Percentiles rank a stretch among this genome's conserved stretches.
phyloP scores from a whole-genome alignment of 116 monocot species.

The Iris pallida region DNA sequence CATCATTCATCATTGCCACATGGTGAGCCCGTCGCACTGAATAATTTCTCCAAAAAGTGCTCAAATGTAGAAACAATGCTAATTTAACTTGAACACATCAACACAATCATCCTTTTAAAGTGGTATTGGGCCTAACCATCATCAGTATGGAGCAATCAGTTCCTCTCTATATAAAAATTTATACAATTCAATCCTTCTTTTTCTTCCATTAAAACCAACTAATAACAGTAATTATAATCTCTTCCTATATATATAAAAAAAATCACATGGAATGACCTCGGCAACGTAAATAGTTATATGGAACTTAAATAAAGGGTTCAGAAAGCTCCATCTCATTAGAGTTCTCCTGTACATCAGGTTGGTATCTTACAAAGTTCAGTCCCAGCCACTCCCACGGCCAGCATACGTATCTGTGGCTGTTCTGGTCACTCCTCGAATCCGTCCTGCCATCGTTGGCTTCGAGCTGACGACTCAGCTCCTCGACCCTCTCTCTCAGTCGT shows the following conservation, averaged over 20 bases:
- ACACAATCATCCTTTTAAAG: no score
- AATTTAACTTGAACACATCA: no score
- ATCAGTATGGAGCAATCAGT: no score
- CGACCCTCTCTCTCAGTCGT: constrained; percentile 80
- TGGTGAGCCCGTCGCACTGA: no score
- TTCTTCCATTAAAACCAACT: no score
- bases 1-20: no score
- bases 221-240: no score
- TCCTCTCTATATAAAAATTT: no score
- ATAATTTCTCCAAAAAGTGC: no score
- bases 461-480: constrained; percentile 74
- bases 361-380: constrained; percentile 54
- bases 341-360: constrained; percentile 26
- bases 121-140: no score
- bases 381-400: constrained; percentile 99
- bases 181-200: no score
- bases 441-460: constrained; percentile 54
- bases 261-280: background rate
- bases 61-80: no score
- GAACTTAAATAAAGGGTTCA: constrained; percentile 78
- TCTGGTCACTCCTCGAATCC: constrained; percentile 13
- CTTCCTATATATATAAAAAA: background rate
- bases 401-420: constrained; percentile 60
- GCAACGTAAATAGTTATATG: background rate
- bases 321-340: constrained; percentile 98